These are phyloP conservation scores for Haematococcus lacustris DNA, from an alignment of 139 green algal species.

Conservation along the genomic window DNA sequence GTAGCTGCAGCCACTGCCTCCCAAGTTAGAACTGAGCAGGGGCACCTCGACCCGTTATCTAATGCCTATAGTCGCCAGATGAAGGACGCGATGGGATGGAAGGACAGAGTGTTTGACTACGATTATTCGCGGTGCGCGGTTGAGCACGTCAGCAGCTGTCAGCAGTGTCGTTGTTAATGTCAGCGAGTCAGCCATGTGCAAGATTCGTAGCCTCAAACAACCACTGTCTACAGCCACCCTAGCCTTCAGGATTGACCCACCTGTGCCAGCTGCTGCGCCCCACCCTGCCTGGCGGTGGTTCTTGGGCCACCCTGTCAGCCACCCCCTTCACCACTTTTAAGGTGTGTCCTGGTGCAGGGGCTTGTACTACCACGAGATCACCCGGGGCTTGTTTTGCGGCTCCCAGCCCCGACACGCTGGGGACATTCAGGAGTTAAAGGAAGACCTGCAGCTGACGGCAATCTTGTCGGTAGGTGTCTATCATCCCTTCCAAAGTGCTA, in stretches of 20 bases:
- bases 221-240: neutral
- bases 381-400: conserved; percentile 44
- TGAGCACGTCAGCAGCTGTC: neutral
- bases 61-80: neutral
- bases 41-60: too few relatives aligned
- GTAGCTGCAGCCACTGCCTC: too few relatives aligned
- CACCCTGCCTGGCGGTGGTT: too few relatives aligned
- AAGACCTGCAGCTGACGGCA: conserved; percentile 13
- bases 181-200: neutral
- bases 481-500: neutral
- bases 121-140: neutral
- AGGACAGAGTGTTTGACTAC: conserved; percentile 1
- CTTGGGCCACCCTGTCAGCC: too few relatives aligned
- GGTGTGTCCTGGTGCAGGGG: conserved; percentile 5
- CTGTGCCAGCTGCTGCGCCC: neutral
- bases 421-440: conserved; percentile 6
- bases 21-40: too few relatives aligned
- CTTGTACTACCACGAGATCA: conserved; percentile 69
- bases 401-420: conserved; percentile 41
- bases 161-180: neutral
- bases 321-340: too few relatives aligned
- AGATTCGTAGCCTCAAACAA: neutral
- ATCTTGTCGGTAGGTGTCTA: conserved; percentile 12
- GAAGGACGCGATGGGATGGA: neutral
- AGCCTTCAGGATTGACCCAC: neutral